These are phyloP conservation scores for Alliaria petiolata DNA, from an alignment of 345 rosid species.

Conservation along the genomic window DNA sequence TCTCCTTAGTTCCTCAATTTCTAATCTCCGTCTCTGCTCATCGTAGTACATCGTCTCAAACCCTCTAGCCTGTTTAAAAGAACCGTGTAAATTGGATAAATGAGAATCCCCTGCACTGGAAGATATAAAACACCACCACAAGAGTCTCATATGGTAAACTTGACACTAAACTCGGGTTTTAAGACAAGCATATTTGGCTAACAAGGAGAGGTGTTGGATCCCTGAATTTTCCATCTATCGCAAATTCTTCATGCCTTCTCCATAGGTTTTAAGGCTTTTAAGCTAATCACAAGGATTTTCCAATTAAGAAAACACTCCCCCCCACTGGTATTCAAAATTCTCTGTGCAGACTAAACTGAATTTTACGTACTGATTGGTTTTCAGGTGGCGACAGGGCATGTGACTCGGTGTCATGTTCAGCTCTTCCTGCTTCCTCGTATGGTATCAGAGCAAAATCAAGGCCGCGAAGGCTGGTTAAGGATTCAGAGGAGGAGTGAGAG, in stretches of 20 bases:
- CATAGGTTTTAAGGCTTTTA: not conserved
- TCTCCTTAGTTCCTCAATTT: slow-evolving; percentile 31
- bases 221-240: not conserved
- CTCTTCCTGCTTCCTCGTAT: not conserved
- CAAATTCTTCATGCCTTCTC: not conserved
- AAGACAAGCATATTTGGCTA: not conserved
- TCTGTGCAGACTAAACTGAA: not conserved
- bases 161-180: not conserved
- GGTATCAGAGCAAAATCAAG: slow-evolving; percentile 26
- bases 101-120: not conserved
- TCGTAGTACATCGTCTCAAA: slow-evolving; percentile 22
- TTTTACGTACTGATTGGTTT: slow-evolving; percentile 19
- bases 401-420: slow-evolving; percentile 1
- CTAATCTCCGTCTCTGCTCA: slow-evolving; percentile 29
- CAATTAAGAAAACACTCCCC: not conserved
- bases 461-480: slow-evolving; percentile 20
- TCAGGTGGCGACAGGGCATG: slow-evolving; percentile 9
- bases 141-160: not conserved
- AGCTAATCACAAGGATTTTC: not conserved
- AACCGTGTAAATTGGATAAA: not conserved
- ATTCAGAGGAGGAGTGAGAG: slow-evolving; percentile 13
- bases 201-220: not conserved
- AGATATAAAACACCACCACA: slow-evolving; percentile 5
- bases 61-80: slow-evolving; percentile 8
- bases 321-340: not conserved